Base-by-base conservation (phyloP, 2,329 filamentous ascomycete genomes). In the Pestalotiopsis sp. region DNA sequence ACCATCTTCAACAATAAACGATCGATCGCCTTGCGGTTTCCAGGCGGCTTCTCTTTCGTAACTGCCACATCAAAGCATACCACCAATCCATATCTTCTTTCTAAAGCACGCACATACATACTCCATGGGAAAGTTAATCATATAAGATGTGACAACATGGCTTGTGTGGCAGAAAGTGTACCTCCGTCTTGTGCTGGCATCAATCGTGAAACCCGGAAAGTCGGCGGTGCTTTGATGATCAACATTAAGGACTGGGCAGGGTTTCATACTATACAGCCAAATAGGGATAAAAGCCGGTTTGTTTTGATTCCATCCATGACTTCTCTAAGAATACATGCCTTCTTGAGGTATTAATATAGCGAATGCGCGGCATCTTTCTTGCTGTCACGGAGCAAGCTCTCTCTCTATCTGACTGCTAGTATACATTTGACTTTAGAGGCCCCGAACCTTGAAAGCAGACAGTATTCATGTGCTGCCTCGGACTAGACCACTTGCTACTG, bases 311-410 rank as follows among this genome's bases (percentile, higher is more conserved):
- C 25, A 38, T n/a, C 59, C 27, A 52, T 52, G 27, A 31, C 31
- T 62, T 12, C 41, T 67, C 36, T 45, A 9, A 36, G 31, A 36
- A 36, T 36, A 36, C n/a, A 20, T 36, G 31, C 59, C 13, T 45
- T 67, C 25, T 41, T 63, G 56, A 52, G 31, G 38, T 63, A 63
- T 67, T 67, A 62, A 41, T 59, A 57, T 27, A 67, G 58, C 66
- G 66, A 67, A 67, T 39, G 59, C 66, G 58, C 23, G 62, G 39
- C 58, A 67, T 62, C 66, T 23, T 62, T 20, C 39, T 52, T 23
- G 20, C 59, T 41, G 58, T 39, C 66, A 36, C 36, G 20, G 7
- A 41, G 66, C 58, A 49, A 38, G 59, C 58, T 36, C 27, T 67
- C 66, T 67, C 66, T 67, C 62, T 63, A 36, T 36, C 31, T 36